Percentiles rank a stretch among this genome's conserved stretches.
Conservation (phyloP, 306 rosid genomes). For the Erythrophleum fordii region DNA sequence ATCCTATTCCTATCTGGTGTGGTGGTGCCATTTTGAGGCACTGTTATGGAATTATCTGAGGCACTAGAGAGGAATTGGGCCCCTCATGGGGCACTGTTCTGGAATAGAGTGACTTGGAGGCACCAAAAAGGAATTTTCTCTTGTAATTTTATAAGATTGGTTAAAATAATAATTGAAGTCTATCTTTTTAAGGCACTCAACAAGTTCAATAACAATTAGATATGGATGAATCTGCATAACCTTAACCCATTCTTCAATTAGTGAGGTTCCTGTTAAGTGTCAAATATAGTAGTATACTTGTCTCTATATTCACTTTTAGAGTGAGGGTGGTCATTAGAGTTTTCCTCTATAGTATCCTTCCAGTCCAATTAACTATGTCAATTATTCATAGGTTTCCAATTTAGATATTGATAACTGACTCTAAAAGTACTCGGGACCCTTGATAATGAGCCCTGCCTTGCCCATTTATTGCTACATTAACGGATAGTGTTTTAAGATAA, state of each 20-base stretch:
- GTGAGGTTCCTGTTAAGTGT: neutral
- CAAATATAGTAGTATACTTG: neutral
- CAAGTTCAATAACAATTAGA: neutral
- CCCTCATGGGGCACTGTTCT: neutral
- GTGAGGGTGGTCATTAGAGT: neutral
- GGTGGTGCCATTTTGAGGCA: neutral
- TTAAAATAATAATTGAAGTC: neutral
- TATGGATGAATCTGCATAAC: constrained; percentile 10
- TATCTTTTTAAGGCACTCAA: constrained; percentile 10
- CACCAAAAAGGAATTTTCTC: neutral
- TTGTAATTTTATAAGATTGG: neutral
- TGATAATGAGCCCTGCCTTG: neutral
- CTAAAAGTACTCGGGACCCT: neutral
- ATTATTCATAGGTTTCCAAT: neutral
- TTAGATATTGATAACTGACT: neutral
- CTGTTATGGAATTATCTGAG: neutral
- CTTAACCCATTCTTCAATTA: constrained; percentile 5
- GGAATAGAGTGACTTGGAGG: neutral
- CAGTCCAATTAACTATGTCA: neutral
- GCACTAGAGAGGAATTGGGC: neutral
- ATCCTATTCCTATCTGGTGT: neutral
- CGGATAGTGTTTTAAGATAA: neutral
- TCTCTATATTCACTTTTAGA: neutral
- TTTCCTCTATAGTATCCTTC: neutral
- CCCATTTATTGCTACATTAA: neutral